These are phyloP conservation scores for Furcasterigmium furcatum DNA, from an alignment of 2,329 filamentous ascomycete species.

Conservation along the genomic window DNA sequence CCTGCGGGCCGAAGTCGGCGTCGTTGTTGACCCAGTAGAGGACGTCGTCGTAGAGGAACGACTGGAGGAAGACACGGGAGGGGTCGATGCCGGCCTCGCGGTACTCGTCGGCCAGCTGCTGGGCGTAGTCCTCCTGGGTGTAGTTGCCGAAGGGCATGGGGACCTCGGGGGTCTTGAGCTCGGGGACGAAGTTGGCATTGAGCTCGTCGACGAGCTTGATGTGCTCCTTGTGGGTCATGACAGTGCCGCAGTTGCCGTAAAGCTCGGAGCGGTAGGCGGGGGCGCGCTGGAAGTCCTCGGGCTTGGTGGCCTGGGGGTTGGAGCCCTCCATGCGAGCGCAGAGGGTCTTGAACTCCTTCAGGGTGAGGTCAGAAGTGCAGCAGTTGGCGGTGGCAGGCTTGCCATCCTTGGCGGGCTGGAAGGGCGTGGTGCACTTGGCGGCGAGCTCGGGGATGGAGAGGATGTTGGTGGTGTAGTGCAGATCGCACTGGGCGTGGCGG, in stretches of 20 bases:
- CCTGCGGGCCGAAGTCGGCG: conserved; percentile 58
- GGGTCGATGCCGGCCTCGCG: conserved; percentile 47
- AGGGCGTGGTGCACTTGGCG: conserved; percentile 60
- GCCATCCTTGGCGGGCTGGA: conserved; percentile 51
- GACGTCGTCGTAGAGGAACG: conserved; percentile 61
- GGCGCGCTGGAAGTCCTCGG: conserved; percentile 54
- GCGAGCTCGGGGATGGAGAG: conserved; percentile 58
- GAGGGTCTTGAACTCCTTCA: conserved; percentile 63
- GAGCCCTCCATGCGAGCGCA: conserved; percentile 70
- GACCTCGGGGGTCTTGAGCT: conserved; percentile 68
- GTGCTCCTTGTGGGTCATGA: conserved; percentile 59
- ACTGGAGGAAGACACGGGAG: conserved; percentile 58
- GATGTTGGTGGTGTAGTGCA: conserved; percentile 69
- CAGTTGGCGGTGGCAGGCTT: conserved; percentile 58
- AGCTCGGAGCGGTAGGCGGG: conserved; percentile 62
- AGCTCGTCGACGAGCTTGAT: conserved; percentile 55
- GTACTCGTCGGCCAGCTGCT: conserved; percentile 63
- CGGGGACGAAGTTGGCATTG: conserved; percentile 62
- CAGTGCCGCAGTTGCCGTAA: conserved; percentile 61
- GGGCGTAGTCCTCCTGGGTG: conserved; percentile 62
- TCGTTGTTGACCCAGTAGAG: conserved; percentile 64
- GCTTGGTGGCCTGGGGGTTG: conserved; percentile 55
- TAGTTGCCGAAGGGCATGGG: conserved; percentile 70
- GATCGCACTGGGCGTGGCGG: conserved; percentile 64
- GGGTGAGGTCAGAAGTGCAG: conserved; percentile 69